Evolutionary conservation across 202 grass and related monocot species (phyloP).

Genomic region (Digitaria exilis): DNA sequence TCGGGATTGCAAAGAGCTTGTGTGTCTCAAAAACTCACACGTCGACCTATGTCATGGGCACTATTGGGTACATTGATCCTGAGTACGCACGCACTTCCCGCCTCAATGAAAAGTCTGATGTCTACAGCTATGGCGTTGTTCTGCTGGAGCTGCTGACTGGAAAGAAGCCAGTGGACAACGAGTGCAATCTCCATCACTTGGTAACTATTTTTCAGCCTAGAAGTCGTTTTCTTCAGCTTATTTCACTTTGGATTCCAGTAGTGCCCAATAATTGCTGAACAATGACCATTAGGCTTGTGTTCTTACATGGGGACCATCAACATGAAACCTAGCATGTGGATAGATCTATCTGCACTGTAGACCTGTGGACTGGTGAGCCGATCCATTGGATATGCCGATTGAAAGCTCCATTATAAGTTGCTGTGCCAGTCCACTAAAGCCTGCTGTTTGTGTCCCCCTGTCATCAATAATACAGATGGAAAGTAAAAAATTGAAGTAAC

Average conservation of each 20-base stretch:
- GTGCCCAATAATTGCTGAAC: slow-evolving; percentile 63
- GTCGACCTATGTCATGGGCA: slow-evolving; percentile 95
- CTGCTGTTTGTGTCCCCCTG: slow-evolving; percentile 40
- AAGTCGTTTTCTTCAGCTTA: slow-evolving; percentile 20
- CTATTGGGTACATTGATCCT: slow-evolving; percentile 95
- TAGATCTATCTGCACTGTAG: slow-evolving; percentile 56
- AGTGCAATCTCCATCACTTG: slow-evolving; percentile 97
- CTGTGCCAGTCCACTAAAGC: slow-evolving; percentile 60
- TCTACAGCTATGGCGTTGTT: slow-evolving; percentile 94
- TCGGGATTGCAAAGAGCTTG: slow-evolving; percentile 95
- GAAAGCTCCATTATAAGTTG: slow-evolving; percentile 68
- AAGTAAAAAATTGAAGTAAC: slow-evolving; percentile 25
- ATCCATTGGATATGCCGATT: slow-evolving; percentile 48
- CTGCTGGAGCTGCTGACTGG: slow-evolving; percentile 89
- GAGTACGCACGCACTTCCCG: slow-evolving; percentile 93
- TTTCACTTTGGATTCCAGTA: slow-evolving; percentile 59
- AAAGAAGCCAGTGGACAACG: slow-evolving; percentile 90
- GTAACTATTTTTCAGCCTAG: slow-evolving; percentile 50
- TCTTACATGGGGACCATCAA: slow-evolving; percentile 54
- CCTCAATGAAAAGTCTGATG: slow-evolving; percentile 93
- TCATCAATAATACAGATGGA: slow-evolving; percentile 41
- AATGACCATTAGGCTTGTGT: slow-evolving; percentile 55
- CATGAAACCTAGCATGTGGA: slow-evolving; percentile 67
- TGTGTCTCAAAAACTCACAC: slow-evolving; percentile 97
- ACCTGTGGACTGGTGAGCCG: slow-evolving; percentile 42